Conservation (phyloP, 2,329 filamentous ascomycete species). For the Aspergillus candidus region DNA sequence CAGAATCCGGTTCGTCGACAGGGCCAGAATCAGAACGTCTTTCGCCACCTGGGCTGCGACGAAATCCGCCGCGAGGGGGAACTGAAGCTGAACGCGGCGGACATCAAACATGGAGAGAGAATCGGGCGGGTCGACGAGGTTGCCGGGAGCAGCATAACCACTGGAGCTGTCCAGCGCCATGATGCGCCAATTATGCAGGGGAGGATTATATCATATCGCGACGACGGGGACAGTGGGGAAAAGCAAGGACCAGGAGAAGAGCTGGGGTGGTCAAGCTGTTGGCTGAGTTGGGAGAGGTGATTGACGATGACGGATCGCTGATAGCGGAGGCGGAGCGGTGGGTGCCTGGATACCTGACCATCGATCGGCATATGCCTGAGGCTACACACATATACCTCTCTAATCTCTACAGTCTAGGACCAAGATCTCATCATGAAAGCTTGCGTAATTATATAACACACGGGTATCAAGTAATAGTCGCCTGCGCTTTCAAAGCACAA, state of each 20-base stretch:
- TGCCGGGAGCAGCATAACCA: conserved; percentile 65
- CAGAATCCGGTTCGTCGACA: conserved; percentile 86
- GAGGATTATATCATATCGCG: conserved; percentile 26
- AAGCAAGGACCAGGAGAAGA: conserved; percentile 12
- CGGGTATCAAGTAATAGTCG: conserved; percentile 5
- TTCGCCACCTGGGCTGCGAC: conserved; percentile 95
- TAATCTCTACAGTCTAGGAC: neutral
- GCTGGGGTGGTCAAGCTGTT: conserved; percentile 16
- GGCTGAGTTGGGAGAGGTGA: neutral
- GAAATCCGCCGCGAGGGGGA: conserved; percentile 90
- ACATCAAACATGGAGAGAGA: conserved; percentile 89
- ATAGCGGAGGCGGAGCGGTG: conserved; percentile 11
- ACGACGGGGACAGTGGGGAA: conserved; percentile 4
- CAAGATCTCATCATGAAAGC: neutral
- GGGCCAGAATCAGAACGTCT: conserved; percentile 86
- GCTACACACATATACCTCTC: neutral
- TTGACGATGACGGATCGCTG: no score
- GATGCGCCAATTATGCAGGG: conserved; percentile 28
- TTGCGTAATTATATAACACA: conserved; percentile 1
- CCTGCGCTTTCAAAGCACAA: neutral
- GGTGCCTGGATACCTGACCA: conserved; percentile 6
- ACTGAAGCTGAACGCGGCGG: conserved; percentile 85
- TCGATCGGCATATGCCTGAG: conserved; percentile 2
- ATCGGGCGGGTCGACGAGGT: conserved; percentile 55
- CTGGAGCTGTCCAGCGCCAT: conserved; percentile 68